phyloP scores from a whole-genome alignment of 148 eudicot genomes.

The Chenopodium quinoa region DNA sequence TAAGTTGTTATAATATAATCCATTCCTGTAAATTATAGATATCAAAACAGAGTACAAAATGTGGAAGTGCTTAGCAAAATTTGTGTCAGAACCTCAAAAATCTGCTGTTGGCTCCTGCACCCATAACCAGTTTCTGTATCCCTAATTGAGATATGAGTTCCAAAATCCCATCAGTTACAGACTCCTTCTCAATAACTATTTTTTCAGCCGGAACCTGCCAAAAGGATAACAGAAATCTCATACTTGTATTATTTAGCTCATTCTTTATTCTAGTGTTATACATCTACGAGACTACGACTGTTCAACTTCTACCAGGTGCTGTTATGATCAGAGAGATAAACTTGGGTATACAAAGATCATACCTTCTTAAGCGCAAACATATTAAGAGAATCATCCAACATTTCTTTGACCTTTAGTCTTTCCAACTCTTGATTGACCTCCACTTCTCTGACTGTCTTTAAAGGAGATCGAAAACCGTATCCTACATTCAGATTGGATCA shows the following conservation, averaged over 20 bases:
- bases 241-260: no score
- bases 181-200: constrained; percentile 41
- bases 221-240: neutral
- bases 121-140: constrained; percentile 77
- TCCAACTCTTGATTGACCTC: constrained; percentile 51
- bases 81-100: constrained; percentile 44
- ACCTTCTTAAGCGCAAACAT: constrained; percentile 59
- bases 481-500: constrained; percentile 5
- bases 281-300: no score
- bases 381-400: constrained; percentile 41
- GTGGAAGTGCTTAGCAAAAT: neutral
- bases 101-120: constrained; percentile 62
- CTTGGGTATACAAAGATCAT: constrained; percentile 5
- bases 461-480: constrained; percentile 56
- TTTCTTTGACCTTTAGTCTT: constrained; percentile 41
- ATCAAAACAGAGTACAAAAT: neutral
- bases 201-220: constrained; percentile 48
- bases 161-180: constrained; percentile 72
- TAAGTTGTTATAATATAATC: neutral
- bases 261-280: no score
- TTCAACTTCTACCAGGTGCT: no score
- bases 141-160: constrained; percentile 51
- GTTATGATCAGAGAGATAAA: no score
- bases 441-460: constrained; percentile 32
- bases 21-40: neutral